Conservation (phyloP, 2,329 filamentous ascomycete genomes). For the Cryphonectria radicalis region DNA sequence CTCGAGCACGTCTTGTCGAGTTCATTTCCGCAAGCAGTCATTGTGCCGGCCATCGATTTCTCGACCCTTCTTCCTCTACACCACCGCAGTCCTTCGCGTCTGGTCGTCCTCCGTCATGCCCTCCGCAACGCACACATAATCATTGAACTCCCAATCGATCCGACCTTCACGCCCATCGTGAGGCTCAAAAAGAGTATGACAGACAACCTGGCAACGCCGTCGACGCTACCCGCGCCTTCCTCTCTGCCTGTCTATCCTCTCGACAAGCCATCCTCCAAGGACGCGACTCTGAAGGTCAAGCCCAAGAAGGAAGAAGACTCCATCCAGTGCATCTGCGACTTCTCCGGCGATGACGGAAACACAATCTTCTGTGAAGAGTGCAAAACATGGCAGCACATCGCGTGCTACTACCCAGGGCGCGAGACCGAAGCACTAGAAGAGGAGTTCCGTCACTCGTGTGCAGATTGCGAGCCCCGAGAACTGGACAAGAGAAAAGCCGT, state of each 20-base stretch:
- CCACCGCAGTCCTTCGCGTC: slow-evolving; percentile 38
- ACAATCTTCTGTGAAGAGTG: slow-evolving; percentile 96
- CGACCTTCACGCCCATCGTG: slow-evolving; percentile 44
- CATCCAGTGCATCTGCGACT: slow-evolving; percentile 97
- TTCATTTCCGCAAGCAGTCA: not conserved
- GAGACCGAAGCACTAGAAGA: slow-evolving; percentile 69
- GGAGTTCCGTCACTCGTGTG: slow-evolving; percentile 81
- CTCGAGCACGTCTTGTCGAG: not conserved
- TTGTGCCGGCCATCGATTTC: slow-evolving; percentile 22
- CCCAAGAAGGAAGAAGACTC: slow-evolving; percentile 76
- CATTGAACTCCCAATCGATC: slow-evolving; percentile 43
- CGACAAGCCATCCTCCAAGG: slow-evolving; percentile 43
- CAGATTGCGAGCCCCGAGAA: slow-evolving; percentile 80
- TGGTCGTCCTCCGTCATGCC: slow-evolving; percentile 62
- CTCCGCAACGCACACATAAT: slow-evolving; percentile 58
- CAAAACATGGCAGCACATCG: slow-evolving; percentile 97
- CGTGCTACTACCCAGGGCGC: slow-evolving; percentile 86
- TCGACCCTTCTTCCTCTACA: slow-evolving; percentile 21
- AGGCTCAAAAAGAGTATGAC: slow-evolving; percentile 63
- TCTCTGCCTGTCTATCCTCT: slow-evolving; percentile 54
- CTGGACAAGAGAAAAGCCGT: slow-evolving; percentile 76
- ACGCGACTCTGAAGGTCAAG: slow-evolving; percentile 50
- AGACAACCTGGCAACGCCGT: slow-evolving; percentile 58
- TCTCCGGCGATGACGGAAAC: slow-evolving; percentile 92
- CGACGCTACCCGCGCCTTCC: slow-evolving; percentile 59